Base-by-base conservation (phyloP, 2,329 filamentous ascomycete species). In the Tolypocladium tropicale region DNA sequence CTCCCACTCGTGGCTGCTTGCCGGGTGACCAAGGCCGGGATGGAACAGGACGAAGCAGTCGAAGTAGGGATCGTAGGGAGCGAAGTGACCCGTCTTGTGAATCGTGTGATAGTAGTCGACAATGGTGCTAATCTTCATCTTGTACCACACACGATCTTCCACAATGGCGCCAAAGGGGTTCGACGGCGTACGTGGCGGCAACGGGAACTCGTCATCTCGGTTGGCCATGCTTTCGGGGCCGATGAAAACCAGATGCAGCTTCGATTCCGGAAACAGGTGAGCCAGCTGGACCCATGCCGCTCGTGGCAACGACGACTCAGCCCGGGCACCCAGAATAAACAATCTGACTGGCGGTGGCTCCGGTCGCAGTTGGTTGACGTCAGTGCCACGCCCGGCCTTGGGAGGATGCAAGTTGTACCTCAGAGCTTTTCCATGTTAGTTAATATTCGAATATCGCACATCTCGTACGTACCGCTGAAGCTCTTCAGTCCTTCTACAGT, bases 81-180 rank as follows among this genome's bases (percentile, higher is more conserved):
- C 84, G 75, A 97, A 99, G 68, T 92, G 82, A 52, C 90, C 88
- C 0, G 93, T 89, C 69, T 91, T 84, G 75, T 99, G 93, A 63
- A 99, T 83, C 2, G 90, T 97, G 73, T 99, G 93, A 76, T 95
- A 99, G 75, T 99, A 96, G 64, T 99, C 94, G 53, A 97, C 93
- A 66, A 92, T 96, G 0, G 95, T 99, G 70, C 88, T 94, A 67
- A 99, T 95, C 77, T 99, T 99, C 83, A 97, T 85, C 62, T 88
- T 86, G 55, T 88, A 85, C 68, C 88, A 90, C 10, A 99, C 80
- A 54, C 93, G 85, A 70, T 95, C 93, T 74, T 99, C 95, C 16
- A 96, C 83, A 54, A 99, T 81, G n/a, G 89, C 90, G 46, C 94
- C 94, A 64, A 92, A 99, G 0, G 94, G 94, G 68, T 99, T 99